Evolutionary conservation across 352 stramenopile species (phyloP), one percentile per base, ranked within the genome.

Genomic region (Aphanomyces stellatus): DNA sequence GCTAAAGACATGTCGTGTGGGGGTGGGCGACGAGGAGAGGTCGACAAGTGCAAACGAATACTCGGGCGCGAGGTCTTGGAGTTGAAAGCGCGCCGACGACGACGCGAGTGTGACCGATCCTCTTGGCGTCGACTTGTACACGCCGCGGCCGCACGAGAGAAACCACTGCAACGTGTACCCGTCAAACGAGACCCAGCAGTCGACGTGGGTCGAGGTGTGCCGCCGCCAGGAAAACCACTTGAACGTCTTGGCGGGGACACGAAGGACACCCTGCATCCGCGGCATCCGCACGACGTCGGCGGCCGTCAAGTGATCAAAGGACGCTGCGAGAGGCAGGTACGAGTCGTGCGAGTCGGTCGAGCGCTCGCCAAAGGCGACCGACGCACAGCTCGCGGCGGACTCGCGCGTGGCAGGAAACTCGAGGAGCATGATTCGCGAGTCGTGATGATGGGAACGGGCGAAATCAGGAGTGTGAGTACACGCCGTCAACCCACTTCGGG

Each of bases 121-220:
- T 24, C n/a, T 33, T 3, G 60, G 60, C 33, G 43, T 59, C 28
- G 43, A 1, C 28, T 67, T 60, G 49, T 67, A 67, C 30, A 57
- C 24, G 22, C 60, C 60, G 35, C n/a, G 41, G 24, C 60, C 60
- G 17, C 31, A 42, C 3, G 37, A 27, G 15, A 24, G 19, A 33
- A 48, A 49, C 60, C 60, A 67, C 33, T 10, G 13, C 41, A 49
- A 37, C 33, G 19, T 31, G 13, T 37, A 11, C 4, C 60, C 60
- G 49, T 67, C 28, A n/a, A 67, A 67, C 2, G 24, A n/a, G 19
- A 67, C 60, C 60, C 60, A 67, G 22, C 41, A 56, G 33, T 67
- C 60, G 31, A 46, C 34, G 3, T 7, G 51, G 7, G 31, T 42
- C 8, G 24, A 11, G 33, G n/a, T 31, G 5, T 49, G n/a, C 33